Evolutionary conservation across 2,329 filamentous ascomycete genomes (phyloP), one percentile per base, ranked within the genome.

Genomic region (Biscogniauxia marginata): DNA sequence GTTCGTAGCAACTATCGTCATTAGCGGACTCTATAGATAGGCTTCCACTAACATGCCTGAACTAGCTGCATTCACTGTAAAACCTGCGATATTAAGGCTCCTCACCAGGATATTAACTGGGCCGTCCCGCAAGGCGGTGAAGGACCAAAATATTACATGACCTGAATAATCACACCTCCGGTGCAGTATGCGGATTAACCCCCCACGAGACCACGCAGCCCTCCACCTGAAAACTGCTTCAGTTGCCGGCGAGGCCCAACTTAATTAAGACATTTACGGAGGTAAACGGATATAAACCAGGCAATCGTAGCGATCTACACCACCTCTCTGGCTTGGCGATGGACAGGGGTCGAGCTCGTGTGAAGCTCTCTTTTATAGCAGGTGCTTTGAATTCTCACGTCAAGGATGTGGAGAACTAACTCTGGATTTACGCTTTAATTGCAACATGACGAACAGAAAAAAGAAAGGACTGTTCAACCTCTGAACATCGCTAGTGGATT

Each of bases 11-110:
- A 9, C 16, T 43, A 43, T 20, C 21, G 19, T 25, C 46, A 7
- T 23, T n/a, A 52, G 19, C 9, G 13, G 8, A 23, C 16, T 16
- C 2, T 7, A 45, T 20, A 20, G 19, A n/a, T 23, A n/a, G 8
- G 22, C 44, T 34, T 52, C 60, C 48, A 62, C 76, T 69, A 72
- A 70, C 50, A 1, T 50, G 9, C n/a, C 18, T 9, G 44, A 18
- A 20, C 44, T 65, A 96, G 93, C 77, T 99, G 95, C 73, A 96
- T 99, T 63, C 95, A 99, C 77, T 99, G 95, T 83, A 99, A 99
- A 83, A 99, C 95, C 13, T 99, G 95, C 73, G 95, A 99, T 74
- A 99, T 99, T 78, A 99, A 99, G 79, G 93, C 91, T 16, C 95
- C 95, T 7, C 85, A 88, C 60, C 95, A 99, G 78, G 95, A 98